Evolutionary conservation across 176 grass and related monocot genomes (phyloP), one percentile per base, ranked within the genome.

Genomic region (Oryza coarctata): DNA sequence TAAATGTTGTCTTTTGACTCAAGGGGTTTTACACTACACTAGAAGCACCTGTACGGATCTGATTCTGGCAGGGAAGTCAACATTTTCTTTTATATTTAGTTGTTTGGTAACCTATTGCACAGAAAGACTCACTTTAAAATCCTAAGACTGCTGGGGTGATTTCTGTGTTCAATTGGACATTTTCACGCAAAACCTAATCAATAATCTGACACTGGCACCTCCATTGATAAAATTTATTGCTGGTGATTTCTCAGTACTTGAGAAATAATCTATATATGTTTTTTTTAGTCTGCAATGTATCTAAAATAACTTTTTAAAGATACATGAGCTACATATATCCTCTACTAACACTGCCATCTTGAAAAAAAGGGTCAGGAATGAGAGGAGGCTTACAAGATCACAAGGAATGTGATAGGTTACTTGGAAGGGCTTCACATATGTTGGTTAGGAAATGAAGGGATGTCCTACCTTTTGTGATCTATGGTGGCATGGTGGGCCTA

Each of bases 361-460:
- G 66, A 17, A 58, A 62, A 34, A 79, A 28, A 82, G n/a, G n/a
- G n/a, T 70, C 65, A 90, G 85, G 85, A 92, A 96, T 77, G 87
- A 78, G 71, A 85, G 76, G 88, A 91, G 81, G 90, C 88, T 68
- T 89, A 89, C 13, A 90, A 74, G 50, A 93, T 93, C 62, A 74
- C 84, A 66, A 82, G 78, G 76, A 87, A 76, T 73, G 88, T 87
- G 38, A 86, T 77, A 58, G 38, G 86, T 70, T 89, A 88, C 73
- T 92, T 90, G 62, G 80, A 84, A 74, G 66, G 71, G 60, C 72
- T 72, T 73, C 20, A 26, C 76, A 43, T 78, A 66, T 78, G 72
- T 81, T 50, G 49, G 72, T 81, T 87, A 89, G 73, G 86, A 89
- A 86, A 77, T 84, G 76, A 90, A 79, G 67, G 82, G 80, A 74